Evolutionary conservation across 331 rosid genomes (phyloP), one percentile per base, ranked within the genome.

Genomic region (Malus hybrid): DNA sequence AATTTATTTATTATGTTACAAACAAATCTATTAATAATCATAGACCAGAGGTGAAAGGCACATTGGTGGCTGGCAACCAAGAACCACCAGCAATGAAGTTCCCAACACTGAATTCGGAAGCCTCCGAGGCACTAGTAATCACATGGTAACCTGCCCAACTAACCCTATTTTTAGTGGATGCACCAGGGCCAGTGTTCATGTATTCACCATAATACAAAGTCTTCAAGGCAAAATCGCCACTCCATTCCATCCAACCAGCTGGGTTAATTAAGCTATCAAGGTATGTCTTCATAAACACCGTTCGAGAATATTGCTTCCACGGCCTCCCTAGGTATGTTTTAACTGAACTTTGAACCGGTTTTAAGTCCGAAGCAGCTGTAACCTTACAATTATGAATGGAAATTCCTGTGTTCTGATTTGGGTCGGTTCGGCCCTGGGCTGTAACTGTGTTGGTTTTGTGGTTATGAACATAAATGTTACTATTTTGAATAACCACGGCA

Each of bases 141-240:
- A 87, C 90, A 72, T 81, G 90, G 81, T 82, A 93, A 57, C 97
- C 98, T 28, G 75, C 73, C 98, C 98, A 93, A 0, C 42, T 82
- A 4, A 93, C 96, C 83, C 98, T 77, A 0, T 76, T 74, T 0
- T 83, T 24, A 7, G 96, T 93, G 0, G 87, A 84, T 10, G 98
- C 83, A 6, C 96, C 90, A 6, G 97, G 73, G 2, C 98, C 98
- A 0, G 91, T 89, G 31, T 93, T 91, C 7, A 74, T 82, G 72
- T 88, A 91, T 76, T 93, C 98, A 5, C 92, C 98, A 54, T 93
- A 93, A 33, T 86, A 93, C 56, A 93, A 73, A 10, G 98, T 89
- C 28, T 80, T 76, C 19, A 91, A 81, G 20, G 97, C 98, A 72
- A 93, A 93, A 52, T 77, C 72, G 5, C 93, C 93, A 52, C 46